These are phyloP conservation scores for Periglandula ipomoeae DNA, from an alignment of 2,329 filamentous ascomycete species.

Conservation along the genomic window DNA sequence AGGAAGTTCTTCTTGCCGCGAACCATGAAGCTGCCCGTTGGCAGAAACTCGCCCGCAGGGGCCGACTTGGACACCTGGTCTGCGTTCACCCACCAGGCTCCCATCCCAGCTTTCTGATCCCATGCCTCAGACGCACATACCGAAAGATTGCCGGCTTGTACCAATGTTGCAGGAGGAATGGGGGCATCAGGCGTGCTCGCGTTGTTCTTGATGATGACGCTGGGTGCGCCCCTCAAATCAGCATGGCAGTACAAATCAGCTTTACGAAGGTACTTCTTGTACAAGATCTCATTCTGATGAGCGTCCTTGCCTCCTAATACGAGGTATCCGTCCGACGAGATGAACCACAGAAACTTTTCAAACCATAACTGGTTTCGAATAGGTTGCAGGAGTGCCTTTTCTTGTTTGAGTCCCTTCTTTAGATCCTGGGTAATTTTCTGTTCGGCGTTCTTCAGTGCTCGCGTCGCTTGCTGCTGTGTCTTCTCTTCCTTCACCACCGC, in stretches of 20 bases:
- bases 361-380: constrained; percentile 87
- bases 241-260: constrained; percentile 91
- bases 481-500: constrained; percentile 83
- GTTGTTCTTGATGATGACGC: constrained; percentile 87
- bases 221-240: constrained; percentile 73
- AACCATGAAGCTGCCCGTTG: constrained; percentile 69
- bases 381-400: constrained; percentile 77
- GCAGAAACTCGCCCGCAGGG: constrained; percentile 69
- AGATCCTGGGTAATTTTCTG: constrained; percentile 80
- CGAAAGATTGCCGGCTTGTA: constrained; percentile 77
- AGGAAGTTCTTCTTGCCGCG: constrained; percentile 85
- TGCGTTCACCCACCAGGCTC: constrained; percentile 89
- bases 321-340: constrained; percentile 91
- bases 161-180: constrained; percentile 82
- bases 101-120: constrained; percentile 95
- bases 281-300: constrained; percentile 87
- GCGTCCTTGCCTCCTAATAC: constrained; percentile 83
- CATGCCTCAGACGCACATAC: constrained; percentile 84
- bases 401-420: constrained; percentile 81
- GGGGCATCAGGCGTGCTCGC: constrained; percentile 68
- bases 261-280: constrained; percentile 73
- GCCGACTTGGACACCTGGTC: constrained; percentile 86
- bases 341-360: constrained; percentile 93
- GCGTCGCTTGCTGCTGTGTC: constrained; percentile 70
- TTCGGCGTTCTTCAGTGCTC: constrained; percentile 81